Evolutionary conservation across 495 filamentous ascomycete genomes (phyloP).

Genomic region (Penicillium tannophilum): DNA sequence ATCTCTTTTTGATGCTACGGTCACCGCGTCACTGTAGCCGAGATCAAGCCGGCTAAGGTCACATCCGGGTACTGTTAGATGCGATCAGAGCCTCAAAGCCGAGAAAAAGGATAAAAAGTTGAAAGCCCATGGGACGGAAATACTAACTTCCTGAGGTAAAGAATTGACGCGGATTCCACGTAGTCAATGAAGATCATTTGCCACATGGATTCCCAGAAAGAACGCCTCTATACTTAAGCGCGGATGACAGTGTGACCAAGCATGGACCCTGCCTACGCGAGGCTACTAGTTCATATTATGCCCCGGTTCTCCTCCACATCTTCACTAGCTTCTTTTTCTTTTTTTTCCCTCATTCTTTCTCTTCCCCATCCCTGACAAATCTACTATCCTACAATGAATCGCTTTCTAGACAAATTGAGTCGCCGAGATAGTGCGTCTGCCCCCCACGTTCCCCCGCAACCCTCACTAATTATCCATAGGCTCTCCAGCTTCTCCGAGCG

Average conservation of each 20-base stretch:
- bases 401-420: conserved; percentile 39
- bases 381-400: conserved; percentile 37
- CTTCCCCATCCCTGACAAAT: neutral
- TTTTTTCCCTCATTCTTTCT: neutral
- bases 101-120: neutral
- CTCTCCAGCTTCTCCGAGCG: neutral
- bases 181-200: neutral
- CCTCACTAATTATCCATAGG: conserved; percentile 8
- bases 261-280: neutral
- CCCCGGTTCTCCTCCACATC: neutral
- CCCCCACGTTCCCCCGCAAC: neutral
- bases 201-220: neutral
- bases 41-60: neutral
- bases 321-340: neutral
- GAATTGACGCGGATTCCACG: neutral
- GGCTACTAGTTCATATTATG: neutral
- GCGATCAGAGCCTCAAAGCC: conserved; percentile 6
- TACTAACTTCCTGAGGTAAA: neutral
- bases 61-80: neutral
- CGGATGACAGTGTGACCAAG: neutral
- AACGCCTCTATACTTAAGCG: neutral
- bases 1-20: neutral
- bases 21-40: too few relatives aligned
- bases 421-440: conserved; percentile 25
- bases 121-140: neutral